Evolutionary conservation across 2,329 filamentous ascomycete species (phyloP), one percentile per base, ranked within the genome.

Genomic region (Paecilomyces sp.): DNA sequence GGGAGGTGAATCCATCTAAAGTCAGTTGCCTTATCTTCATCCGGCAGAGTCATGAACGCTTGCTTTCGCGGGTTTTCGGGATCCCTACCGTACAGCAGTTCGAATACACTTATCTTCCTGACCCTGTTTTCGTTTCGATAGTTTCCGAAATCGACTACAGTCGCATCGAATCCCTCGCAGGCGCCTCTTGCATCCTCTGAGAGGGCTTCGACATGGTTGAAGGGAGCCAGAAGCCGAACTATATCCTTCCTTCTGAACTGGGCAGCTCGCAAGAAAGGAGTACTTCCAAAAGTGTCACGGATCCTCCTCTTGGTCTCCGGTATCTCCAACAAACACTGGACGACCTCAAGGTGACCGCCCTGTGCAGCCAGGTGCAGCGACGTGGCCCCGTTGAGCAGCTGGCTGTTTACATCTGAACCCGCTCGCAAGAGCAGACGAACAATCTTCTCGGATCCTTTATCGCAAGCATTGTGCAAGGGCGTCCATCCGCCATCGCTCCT

Each of bases 1-100:
- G 80, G 80, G 5, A 83, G 70, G 70, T 83, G 80, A 56, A 83
- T 81, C 80, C 80, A 83, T 22, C 80, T 73, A 57, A 82, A 82
- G 51, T 79, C 74, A 3, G 79, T 79, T 50, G 75, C 74, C 63
- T 80, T 78, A 60, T 77, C 76, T 56, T 80, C 76, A 54, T 74
- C 77, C 1, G 79, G 76, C 24, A 79, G 61, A 0, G 80, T 80
- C 0, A 75, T 74, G n/a, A 83, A 73, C 13, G 71, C 77, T 24
- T 81, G 79, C 61, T 78, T 79, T 34, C 76, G 70, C 9, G 69
- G 68, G 54, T 76, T 77, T 59, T 80, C 74, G 3, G 74, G 61
- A 56, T 82, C 79, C 66, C 77, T 78, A 5, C 79, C 80, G 63
- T 83, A 83, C 8, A 84, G 68, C 47, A 83, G 65, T n/a, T 83